Conservation (phyloP, 495 filamentous ascomycete species). For the Penicillium nucicola region DNA sequence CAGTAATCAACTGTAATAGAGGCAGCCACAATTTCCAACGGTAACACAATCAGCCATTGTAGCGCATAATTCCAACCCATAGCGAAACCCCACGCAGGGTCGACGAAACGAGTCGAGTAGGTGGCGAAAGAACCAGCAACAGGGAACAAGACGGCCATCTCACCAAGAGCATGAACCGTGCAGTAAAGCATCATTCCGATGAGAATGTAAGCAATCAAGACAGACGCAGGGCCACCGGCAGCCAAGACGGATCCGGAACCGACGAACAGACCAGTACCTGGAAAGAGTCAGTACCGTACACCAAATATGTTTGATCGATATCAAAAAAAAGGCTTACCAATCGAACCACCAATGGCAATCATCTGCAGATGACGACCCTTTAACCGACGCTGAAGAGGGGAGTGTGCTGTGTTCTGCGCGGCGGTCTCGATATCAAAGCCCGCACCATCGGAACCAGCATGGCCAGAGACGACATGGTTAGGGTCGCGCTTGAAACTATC, state of each 20-base stretch:
- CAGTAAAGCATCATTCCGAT: conserved; percentile 90
- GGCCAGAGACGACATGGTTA: conserved; percentile 55
- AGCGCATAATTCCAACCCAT: conserved; percentile 99
- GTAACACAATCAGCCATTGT: conserved; percentile 88
- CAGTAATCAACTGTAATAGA: conserved; percentile 88
- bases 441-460: conserved; percentile 54
- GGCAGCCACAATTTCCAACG: conserved; percentile 87
- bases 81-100: conserved; percentile 95
- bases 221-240: conserved; percentile 77
- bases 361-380: conserved; percentile 90
- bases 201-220: conserved; percentile 77
- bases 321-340: no score
- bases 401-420: conserved; percentile 69
- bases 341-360: conserved; percentile 95
- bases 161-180: conserved; percentile 87
- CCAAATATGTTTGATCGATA: no score
- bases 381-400: conserved; percentile 70
- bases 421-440: conserved; percentile 75
- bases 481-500: conserved; percentile 86
- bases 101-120: conserved; percentile 88
- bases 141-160: conserved; percentile 87
- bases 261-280: conserved; percentile 89
- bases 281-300: neutral
- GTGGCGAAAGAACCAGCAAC: conserved; percentile 91
- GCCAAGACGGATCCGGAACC: conserved; percentile 76